Conservation (phyloP, 2,329 filamentous ascomycete species). For the Monilinia fructigena region DNA sequence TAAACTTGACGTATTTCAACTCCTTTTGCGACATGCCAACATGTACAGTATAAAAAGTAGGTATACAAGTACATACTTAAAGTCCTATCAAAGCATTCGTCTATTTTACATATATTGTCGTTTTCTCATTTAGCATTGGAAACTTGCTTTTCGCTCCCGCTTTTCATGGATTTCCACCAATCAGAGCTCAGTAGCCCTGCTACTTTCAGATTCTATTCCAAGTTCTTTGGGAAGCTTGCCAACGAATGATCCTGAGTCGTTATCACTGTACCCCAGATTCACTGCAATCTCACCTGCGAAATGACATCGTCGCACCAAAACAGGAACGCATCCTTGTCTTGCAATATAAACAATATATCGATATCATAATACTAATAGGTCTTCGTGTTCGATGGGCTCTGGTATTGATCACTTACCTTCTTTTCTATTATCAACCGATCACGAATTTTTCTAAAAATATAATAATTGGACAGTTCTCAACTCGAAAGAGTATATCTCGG, state of each 20-base stretch:
- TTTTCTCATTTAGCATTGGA: neutral
- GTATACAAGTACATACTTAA: neutral
- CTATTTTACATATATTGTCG: neutral
- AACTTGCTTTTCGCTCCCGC: constrained; percentile 9
- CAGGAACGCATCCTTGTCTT: constrained; percentile 21
- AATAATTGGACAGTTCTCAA: neutral
- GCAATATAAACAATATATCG: neutral
- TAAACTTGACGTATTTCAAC: no score
- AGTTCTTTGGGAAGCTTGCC: neutral
- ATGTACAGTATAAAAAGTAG: no score
- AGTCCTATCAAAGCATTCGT: neutral
- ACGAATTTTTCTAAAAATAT: neutral
- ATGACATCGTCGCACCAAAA: constrained; percentile 25
- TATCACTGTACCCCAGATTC: neutral
- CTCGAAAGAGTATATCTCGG: no score
- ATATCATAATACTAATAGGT: neutral
- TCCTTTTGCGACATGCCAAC: no score
- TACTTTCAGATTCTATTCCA: neutral
- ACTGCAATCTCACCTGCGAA: constrained; percentile 25
- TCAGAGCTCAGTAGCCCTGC: neutral
- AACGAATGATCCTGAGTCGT: constrained; percentile 1
- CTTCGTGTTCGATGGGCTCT: neutral
- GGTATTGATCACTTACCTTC: neutral
- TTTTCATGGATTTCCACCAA: constrained; percentile 1
- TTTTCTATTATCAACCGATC: neutral